These are phyloP conservation scores for Botrytis tulipae DNA, from an alignment of 2,329 filamentous ascomycete species.

Conservation along the genomic window DNA sequence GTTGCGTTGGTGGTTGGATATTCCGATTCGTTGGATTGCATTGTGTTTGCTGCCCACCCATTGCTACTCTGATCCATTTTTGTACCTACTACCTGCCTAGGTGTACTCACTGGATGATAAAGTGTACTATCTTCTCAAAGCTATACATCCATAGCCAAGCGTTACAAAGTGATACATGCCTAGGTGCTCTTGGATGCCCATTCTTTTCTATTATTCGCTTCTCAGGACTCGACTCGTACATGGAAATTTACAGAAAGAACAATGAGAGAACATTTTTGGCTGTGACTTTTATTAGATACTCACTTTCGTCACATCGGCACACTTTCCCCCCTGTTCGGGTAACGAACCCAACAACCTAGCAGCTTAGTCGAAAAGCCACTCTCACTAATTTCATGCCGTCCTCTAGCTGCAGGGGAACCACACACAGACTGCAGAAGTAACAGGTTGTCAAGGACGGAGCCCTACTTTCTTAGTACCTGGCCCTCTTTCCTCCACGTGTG, in stretches of 20 bases:
- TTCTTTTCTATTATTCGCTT: not conserved
- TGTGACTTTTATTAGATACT: not conserved
- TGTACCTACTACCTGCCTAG: not conserved
- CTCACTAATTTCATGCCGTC: slow-evolving; percentile 1
- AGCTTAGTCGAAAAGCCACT: not conserved
- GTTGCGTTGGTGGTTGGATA: not conserved
- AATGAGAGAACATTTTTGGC: not conserved
- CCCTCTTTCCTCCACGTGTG: slow-evolving; percentile 3
- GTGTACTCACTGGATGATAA: not conserved
- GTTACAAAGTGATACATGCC: not conserved
- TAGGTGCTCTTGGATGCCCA: not conserved
- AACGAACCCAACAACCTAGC: not conserved
- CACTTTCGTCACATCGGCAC: slow-evolving; percentile 1
- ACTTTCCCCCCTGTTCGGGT: not conserved
- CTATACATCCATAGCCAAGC: no score
- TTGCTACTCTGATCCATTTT: not conserved
- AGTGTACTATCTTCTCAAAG: not conserved
- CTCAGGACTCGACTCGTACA: not conserved
- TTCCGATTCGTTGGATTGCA: slow-evolving; percentile 3
- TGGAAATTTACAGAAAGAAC: not conserved
- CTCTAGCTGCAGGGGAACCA: not conserved
- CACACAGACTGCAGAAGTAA: not conserved
- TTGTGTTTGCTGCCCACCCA: not conserved
- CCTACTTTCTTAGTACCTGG: not conserved
- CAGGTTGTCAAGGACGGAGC: slow-evolving; percentile 4